phyloP scores from a whole-genome alignment of 164 flowering plant genomes.

The Piper betle region DNA sequence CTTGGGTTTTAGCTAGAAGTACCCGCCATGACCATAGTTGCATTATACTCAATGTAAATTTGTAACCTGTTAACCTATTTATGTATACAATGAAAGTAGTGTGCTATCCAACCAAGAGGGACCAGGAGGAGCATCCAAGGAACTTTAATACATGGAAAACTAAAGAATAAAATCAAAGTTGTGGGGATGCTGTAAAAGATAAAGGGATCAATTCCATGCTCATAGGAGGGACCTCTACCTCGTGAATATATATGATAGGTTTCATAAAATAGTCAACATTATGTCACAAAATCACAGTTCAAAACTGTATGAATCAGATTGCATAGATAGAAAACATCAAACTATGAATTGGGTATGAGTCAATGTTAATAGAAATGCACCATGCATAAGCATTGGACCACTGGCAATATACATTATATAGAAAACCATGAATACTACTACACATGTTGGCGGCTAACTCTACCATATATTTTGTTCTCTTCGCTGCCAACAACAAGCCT shows the following conservation, averaged over 20 bases:
- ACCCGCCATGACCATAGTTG: no score
- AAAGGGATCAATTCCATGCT: constrained; percentile 10
- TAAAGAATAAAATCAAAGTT: background rate
- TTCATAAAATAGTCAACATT: no score
- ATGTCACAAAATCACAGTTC: no score
- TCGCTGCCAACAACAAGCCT: background rate
- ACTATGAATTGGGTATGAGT: no score
- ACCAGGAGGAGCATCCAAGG: background rate
- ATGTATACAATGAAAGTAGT: background rate
- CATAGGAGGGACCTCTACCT: background rate
- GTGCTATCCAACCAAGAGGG: background rate
- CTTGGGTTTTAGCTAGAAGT: no score
- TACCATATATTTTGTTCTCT: background rate
- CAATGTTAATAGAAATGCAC: no score
- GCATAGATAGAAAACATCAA: no score
- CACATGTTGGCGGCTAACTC: background rate
- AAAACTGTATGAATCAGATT: no score
- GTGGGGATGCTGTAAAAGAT: background rate
- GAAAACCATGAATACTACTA: background rate
- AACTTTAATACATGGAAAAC: background rate
- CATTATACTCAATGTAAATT: no score
- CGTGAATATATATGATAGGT: no score
- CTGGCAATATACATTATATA: background rate
- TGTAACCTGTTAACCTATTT: background rate
- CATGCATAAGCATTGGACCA: background rate